Base-by-base conservation (phyloP, 2,329 filamentous ascomycete species). In the Hypoxylon sp. region DNA sequence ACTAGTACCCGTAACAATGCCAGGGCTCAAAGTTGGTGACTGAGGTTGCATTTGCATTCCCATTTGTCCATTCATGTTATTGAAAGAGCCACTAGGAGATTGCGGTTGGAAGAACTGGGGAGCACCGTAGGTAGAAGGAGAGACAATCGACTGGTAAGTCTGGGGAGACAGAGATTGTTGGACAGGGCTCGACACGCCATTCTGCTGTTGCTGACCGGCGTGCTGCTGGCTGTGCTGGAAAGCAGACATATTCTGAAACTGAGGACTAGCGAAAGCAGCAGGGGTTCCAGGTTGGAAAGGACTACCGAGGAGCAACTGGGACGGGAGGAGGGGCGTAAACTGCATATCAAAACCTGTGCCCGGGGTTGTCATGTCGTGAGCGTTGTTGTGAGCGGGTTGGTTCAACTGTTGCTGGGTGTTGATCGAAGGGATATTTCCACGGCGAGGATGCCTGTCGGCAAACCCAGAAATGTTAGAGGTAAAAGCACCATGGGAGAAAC, bases 211-310 rank as follows among this genome's bases (percentile, higher is more conserved):
- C 68, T 82, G 80, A 17, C 77, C 69, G 19, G 74, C 75, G 46
- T 80, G 79, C 76, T 88, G 86, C 72, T 83, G 80, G 71, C 86
- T 84, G 73, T 90, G 88, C 75, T 94, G 88, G 81, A 96, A 97
- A 69, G 86, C 89, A 65, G 90, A 88, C 79, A 96, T 90, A 78
- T 87, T 94, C 80, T 96, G 91, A 81, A 98, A 99, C 79, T 98
- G 94, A 41, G 94, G 92, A 72, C 92, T 97, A 68, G 91, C 90
- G 81, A 98, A 98, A 38, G 93, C 91, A 34, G 91, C 93, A 3
- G 95, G 95, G 4, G 93, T 97, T 45, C 94, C 96, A 13, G 96
- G 94, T 82, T 98, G 96, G 82, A 98, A 98, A 17, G 96, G 96
- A 80, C 94, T 98, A 51, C 96, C 96, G 55, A 98, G 91, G 25